phyloP scores from a whole-genome alignment of 2,329 filamentous ascomycete genomes.

The Hyphodiscus sp. region DNA sequence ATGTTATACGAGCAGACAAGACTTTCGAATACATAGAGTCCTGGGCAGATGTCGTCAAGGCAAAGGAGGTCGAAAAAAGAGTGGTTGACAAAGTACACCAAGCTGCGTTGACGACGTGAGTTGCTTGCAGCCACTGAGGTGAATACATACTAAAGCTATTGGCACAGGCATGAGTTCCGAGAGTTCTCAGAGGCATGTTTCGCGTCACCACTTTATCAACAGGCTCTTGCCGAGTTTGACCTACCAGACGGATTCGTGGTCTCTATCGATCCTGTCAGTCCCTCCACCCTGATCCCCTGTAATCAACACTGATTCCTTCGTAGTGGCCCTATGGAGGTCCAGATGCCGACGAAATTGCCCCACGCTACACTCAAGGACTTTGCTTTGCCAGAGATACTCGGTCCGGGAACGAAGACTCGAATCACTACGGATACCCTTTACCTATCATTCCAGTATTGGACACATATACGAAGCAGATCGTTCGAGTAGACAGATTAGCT shows the following conservation, averaged over 20 bases:
- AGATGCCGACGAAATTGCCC: constrained; percentile 39
- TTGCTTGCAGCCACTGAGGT: constrained; percentile 12
- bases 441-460: constrained; percentile 43
- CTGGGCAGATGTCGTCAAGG: constrained; percentile 40
- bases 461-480: constrained; percentile 38
- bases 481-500: constrained; percentile 43
- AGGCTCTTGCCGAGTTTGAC: constrained; percentile 43
- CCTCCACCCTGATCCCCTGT: background rate
- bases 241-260: constrained; percentile 49
- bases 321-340: constrained; percentile 49
- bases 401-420: constrained; percentile 24
- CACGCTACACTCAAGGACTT: constrained; percentile 47
- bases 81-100: constrained; percentile 42
- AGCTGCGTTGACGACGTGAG: constrained; percentile 41
- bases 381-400: constrained; percentile 44
- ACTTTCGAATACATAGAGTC: constrained; percentile 49
- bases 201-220: constrained; percentile 44
- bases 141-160: background rate
- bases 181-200: constrained; percentile 17
- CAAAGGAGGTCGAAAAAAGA: constrained; percentile 37
- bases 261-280: constrained; percentile 38
- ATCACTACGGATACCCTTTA: constrained; percentile 45
- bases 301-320: background rate
- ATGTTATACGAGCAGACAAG: constrained; percentile 45
- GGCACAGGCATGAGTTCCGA: constrained; percentile 11